Evolutionary conservation across 305 asterid genomes (phyloP).

Genomic region (Vinca major): DNA sequence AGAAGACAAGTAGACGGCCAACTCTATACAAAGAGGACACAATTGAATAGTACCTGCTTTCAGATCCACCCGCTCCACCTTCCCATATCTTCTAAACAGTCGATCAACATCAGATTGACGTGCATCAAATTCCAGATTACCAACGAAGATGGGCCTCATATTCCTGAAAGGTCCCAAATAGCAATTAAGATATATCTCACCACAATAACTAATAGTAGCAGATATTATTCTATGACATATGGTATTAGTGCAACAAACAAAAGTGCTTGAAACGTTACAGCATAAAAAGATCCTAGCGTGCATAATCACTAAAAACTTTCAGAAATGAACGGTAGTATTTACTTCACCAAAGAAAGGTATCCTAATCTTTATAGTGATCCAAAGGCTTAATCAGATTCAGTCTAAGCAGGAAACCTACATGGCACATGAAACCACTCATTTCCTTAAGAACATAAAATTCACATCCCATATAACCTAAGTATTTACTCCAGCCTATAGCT

Average conservation of each 20-base stretch:
- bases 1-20: not conserved
- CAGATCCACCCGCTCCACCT: conserved; percentile 89
- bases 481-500: not conserved
- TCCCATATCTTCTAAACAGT: conserved; percentile 76
- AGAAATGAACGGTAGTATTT: not conserved
- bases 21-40: not conserved
- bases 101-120: conserved; percentile 79
- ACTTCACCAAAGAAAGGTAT: not conserved
- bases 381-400: not conserved
- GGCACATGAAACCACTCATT: not conserved
- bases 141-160: conserved; percentile 82
- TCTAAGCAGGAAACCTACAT: not conserved
- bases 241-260: too few species aligned
- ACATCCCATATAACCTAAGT: not conserved
- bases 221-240: too few species aligned
- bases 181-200: not conserved
- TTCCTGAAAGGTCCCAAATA: conserved; percentile 9
- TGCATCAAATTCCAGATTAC: conserved; percentile 83
- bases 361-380: not conserved
- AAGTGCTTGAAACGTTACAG: not conserved
- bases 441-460: not conserved
- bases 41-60: conserved; percentile 50
- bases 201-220: not conserved
- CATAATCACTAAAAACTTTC: not conserved
- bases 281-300: not conserved